These are phyloP conservation scores for Cladosporium oxysporum DNA, from an alignment of 2,329 filamentous ascomycete species.

Conservation along the genomic window DNA sequence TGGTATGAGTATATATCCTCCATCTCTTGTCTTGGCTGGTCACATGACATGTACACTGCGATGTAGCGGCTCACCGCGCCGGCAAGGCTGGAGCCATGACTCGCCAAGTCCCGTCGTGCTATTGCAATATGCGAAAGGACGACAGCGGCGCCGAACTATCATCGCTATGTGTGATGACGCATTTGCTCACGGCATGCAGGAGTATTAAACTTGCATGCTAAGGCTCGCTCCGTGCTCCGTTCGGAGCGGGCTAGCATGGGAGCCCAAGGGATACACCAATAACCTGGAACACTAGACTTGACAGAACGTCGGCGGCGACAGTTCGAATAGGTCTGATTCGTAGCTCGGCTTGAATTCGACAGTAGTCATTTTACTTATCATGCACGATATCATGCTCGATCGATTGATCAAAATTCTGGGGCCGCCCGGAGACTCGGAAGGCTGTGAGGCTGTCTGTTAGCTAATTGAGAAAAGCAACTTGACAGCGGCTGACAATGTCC, in stretches of 20 bases:
- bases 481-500: no score
- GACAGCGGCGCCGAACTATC: constrained; percentile 18
- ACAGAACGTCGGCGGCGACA: background rate
- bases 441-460: background rate
- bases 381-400: background rate
- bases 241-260: constrained; percentile 18
- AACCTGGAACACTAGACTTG: background rate
- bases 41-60: constrained; percentile 15
- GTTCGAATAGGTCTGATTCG: background rate
- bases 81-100: constrained; percentile 9
- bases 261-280: background rate
- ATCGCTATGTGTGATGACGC: constrained; percentile 12
- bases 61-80: constrained; percentile 16
- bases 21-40: background rate
- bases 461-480: background rate
- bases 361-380: background rate
- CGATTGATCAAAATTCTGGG: background rate
- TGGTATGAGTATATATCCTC: background rate
- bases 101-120: background rate
- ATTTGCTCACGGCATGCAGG: constrained; percentile 9
- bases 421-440: background rate
- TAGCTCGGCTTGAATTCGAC: background rate
- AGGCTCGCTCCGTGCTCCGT: constrained; percentile 21
- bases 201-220: constrained; percentile 18
- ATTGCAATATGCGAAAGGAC: constrained; percentile 1